Percentiles rank a stretch among this genome's conserved stretches.
Conservation (phyloP, 495 filamentous ascomycete species). For the Podospora comata region DNA sequence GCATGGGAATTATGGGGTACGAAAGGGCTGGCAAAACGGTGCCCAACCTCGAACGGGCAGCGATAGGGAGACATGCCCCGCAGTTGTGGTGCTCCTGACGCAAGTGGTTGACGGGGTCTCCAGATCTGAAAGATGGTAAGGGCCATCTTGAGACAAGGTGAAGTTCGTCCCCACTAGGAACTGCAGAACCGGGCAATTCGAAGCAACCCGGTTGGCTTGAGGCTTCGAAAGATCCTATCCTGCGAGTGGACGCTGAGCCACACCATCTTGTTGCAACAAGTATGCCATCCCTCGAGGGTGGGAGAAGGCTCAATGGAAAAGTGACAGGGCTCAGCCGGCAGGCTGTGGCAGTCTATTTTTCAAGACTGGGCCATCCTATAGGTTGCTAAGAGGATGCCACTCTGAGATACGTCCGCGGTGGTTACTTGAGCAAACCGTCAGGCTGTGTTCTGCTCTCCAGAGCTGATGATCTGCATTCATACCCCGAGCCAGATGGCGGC, state of each 20-base stretch:
- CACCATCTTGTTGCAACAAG: not conserved
- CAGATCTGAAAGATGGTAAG: not conserved
- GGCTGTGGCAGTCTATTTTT: constrained; percentile 6
- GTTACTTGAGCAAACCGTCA: not conserved
- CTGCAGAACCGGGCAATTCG: not conserved
- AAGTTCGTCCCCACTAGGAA: not conserved
- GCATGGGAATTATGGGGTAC: constrained; percentile 13
- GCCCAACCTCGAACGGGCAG: constrained; percentile 18
- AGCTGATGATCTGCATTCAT: not conserved
- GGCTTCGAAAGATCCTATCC: not conserved
- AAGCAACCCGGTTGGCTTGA: not conserved
- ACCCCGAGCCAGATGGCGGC: not conserved
- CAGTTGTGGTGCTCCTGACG: constrained; percentile 13
- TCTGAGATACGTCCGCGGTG: not conserved
- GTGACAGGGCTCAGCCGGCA: constrained; percentile 5
- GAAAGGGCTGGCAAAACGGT: constrained; percentile 14
- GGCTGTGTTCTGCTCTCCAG: not conserved
- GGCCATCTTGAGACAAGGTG: not conserved
- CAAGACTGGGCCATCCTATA: not conserved
- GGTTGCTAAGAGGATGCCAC: constrained; percentile 17
- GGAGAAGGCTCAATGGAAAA: not conserved
- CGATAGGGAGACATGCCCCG: constrained; percentile 13
- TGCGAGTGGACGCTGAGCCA: not conserved
- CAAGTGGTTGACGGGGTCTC: constrained; percentile 1
- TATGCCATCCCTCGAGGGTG: not conserved